Base-by-base conservation (phyloP, 2,329 filamentous ascomycete genomes). In the Nemania abortiva region DNA sequence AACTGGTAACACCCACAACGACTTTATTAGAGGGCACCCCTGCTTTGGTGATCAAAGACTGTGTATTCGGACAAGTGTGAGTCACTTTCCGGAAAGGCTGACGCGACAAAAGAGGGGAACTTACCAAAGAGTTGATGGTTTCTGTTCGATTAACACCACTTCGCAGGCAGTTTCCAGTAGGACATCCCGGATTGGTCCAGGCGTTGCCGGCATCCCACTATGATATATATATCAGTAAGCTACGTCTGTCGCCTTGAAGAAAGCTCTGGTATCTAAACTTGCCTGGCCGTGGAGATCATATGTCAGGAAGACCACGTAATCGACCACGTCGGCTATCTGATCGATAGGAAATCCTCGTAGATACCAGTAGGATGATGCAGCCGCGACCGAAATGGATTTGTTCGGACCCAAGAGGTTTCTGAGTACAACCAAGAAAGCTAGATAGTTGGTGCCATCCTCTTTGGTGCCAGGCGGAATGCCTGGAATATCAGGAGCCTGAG, bases 221-320 rank as follows among this genome's bases (percentile, higher is more conserved):
- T 27, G 22, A 50, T 50, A 47, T n/a, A 50, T 50, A 11, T 50
- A 50, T 50, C 6, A 50, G 47, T 24, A 50, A 50, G 47, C 20
- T 50, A 50, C 22, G 22, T 24, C 47, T 50, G 22, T 10, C 20
- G 24, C 13, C 24, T 20, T 11, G 11, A 24, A 47, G 42, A 50
- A 50, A 50, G 11, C 20, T 50, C 47, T 50, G 22, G 47, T 10
- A 11, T 50, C 22, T 50, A 50, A 50, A 50, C 47, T 50, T 50
- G 20, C 47, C 24, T 83, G 80, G 2, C 81, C 81, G 65, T 83
- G 79, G 1, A 81, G 68, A 55, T 81, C 78, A 31, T 81, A 81
- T 61, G 68, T 79, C 77, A 81, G 78, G 47, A 69, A 79, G 4
- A 80, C 72, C n/a, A 80, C 75, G 62, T 80, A 81, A 65, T 80